Percentiles rank a stretch among this genome's conserved stretches.
phyloP scores from a whole-genome alignment of 2,329 filamentous ascomycete genomes.

The Sporothrix inflata region DNA sequence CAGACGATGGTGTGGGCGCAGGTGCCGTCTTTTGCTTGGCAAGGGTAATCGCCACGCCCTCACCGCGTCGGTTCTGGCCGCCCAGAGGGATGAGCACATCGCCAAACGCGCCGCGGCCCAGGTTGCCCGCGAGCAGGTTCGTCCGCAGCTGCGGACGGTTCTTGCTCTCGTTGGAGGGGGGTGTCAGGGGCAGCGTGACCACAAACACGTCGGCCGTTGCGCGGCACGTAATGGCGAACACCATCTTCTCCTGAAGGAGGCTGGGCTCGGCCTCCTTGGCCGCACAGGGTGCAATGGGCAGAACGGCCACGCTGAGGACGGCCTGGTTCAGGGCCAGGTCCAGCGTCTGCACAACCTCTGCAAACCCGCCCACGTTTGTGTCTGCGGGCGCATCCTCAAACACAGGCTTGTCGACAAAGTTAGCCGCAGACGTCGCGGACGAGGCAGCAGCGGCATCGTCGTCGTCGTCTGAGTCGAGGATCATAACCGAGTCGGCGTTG shows the following conservation, averaged over 20 bases:
- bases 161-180: conserved; percentile 64
- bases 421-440: conserved; percentile 34
- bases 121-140: conserved; percentile 56
- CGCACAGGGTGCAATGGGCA: conserved; percentile 55
- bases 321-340: conserved; percentile 63
- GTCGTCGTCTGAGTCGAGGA: conserved; percentile 64
- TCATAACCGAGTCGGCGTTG: conserved; percentile 58
- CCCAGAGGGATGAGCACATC: conserved; percentile 59
- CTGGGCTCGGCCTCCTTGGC: conserved; percentile 55
- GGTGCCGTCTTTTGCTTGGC: conserved; percentile 34
- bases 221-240: conserved; percentile 62
- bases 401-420: conserved; percentile 58
- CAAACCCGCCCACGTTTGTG: conserved; percentile 53
- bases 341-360: conserved; percentile 61
- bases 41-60: conserved; percentile 58
- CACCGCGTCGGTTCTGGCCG: conserved; percentile 57
- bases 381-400: conserved; percentile 54
- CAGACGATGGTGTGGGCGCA: neutral
- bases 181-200: conserved; percentile 62
- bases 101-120: conserved; percentile 66
- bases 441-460: conserved; percentile 46
- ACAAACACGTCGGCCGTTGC: conserved; percentile 60
- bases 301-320: conserved; percentile 58
- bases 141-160: conserved; percentile 55
- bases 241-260: conserved; percentile 59